Conservation (phyloP, 306 rosid species). For the Citrullus amarus region DNA sequence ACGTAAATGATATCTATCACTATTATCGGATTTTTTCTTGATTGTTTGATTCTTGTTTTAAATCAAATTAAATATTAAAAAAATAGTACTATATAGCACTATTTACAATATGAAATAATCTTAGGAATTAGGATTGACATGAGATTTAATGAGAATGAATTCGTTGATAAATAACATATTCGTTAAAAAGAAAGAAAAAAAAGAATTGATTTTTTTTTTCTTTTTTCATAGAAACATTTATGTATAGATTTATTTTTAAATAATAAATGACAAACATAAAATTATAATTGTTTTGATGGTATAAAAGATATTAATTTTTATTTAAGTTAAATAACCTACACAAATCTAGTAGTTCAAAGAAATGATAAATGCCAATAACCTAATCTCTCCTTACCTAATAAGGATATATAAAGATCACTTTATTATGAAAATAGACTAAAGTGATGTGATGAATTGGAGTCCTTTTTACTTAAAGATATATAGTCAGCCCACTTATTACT, state of each 20-base stretch:
- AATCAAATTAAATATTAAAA: too few relatives aligned
- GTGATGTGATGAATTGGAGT: background rate
- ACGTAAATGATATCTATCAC: too few relatives aligned
- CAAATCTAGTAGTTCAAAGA: background rate
- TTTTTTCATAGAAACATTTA: too few relatives aligned
- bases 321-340: background rate
- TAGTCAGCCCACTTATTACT: background rate
- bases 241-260: too few relatives aligned
- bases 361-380: background rate
- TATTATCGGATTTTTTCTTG: too few relatives aligned
- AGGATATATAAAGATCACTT: background rate
- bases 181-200: background rate
- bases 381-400: background rate
- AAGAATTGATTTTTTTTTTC: too few relatives aligned
- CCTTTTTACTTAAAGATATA: background rate
- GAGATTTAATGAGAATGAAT: background rate
- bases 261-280: background rate
- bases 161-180: background rate
- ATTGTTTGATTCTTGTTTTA: too few relatives aligned
- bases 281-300: too few relatives aligned
- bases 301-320: background rate
- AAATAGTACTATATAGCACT: too few relatives aligned
- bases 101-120: too few relatives aligned
- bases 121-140: too few relatives aligned
- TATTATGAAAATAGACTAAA: background rate